Conservation (phyloP, 108 stramenopile genomes). For the Nannochloropsis salina region DNA sequence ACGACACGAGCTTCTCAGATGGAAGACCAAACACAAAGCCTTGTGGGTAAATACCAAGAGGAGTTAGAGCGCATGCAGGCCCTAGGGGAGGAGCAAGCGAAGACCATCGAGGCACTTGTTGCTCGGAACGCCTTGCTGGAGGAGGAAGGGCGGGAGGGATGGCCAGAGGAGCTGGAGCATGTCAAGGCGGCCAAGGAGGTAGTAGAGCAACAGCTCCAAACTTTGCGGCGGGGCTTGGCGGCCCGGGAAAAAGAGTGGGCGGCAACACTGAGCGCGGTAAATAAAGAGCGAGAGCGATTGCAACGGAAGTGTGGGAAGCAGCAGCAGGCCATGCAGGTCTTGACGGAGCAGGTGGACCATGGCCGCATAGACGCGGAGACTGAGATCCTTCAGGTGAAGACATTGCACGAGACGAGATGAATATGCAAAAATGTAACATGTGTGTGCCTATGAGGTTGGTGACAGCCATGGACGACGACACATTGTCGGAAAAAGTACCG, state of each 20-base stretch:
- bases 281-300: background rate
- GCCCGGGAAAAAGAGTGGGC: background rate
- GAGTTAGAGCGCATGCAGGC: background rate
- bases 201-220: slow-evolving; percentile 1
- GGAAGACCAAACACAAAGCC: background rate
- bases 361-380: background rate
- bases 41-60: background rate
- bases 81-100: slow-evolving; percentile 11
- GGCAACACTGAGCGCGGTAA: slow-evolving; percentile 11
- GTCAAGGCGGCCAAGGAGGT: background rate
- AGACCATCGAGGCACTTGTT: background rate
- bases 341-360: background rate
- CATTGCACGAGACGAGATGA: too few relatives aligned
- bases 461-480: too few relatives aligned
- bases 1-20: background rate
- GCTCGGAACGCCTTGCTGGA: background rate
- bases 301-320: slow-evolving; percentile 15
- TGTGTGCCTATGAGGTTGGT: too few relatives aligned
- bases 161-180: background rate
- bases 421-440: too few relatives aligned
- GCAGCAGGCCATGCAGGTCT: background rate
- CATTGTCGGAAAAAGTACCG: too few relatives aligned
- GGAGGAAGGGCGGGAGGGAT: background rate
- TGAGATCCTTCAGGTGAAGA: too few relatives aligned
- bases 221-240: slow-evolving; percentile 4